Base-by-base conservation (phyloP, 139 green algal genomes). In the Chlamydomonas sp. region DNA sequence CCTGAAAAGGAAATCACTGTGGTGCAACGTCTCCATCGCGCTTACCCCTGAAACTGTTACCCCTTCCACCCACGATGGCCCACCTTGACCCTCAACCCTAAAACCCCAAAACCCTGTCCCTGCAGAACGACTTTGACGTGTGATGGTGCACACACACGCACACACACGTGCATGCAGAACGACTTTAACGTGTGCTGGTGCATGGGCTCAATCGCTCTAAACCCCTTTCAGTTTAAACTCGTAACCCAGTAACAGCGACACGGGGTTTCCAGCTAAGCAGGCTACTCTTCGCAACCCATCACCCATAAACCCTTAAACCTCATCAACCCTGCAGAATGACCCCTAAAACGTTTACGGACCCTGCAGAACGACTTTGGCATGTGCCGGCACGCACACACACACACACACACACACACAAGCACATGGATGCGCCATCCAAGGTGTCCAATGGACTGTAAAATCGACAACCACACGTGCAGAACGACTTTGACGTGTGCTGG, bases 401-500 rank as follows among this genome's bases (percentile, higher is more conserved):
- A n/a, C n/a, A n/a, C n/a, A n/a, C n/a, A n/a, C n/a, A n/a, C n/a
- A n/a, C n/a, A n/a, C n/a, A n/a, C n/a, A n/a, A n/a, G n/a, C n/a
- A n/a, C n/a, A n/a, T n/a, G n/a, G n/a, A n/a, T n/a, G n/a, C n/a
- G n/a, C n/a, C n/a, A n/a, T n/a, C n/a, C n/a, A n/a, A n/a, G n/a
- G n/a, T n/a, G n/a, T n/a, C n/a, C n/a, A n/a, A n/a, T n/a, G n/a
- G n/a, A n/a, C n/a, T n/a, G n/a, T n/a, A n/a, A n/a, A n/a, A n/a
- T n/a, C n/a, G n/a, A n/a, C n/a, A n/a, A n/a, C n/a, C n/a, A n/a
- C n/a, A n/a, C n/a, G n/a, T n/a, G n/a, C n/a, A n/a, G n/a, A n/a
- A n/a, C n/a, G n/a, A n/a, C 69, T 94, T 94, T 72, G 88, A 94
- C 67, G 84, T 94, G 59, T 83, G 75, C 67, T 26, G 16, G 43